Conservation (phyloP, 345 rosid species). For the Draba incana region DNA sequence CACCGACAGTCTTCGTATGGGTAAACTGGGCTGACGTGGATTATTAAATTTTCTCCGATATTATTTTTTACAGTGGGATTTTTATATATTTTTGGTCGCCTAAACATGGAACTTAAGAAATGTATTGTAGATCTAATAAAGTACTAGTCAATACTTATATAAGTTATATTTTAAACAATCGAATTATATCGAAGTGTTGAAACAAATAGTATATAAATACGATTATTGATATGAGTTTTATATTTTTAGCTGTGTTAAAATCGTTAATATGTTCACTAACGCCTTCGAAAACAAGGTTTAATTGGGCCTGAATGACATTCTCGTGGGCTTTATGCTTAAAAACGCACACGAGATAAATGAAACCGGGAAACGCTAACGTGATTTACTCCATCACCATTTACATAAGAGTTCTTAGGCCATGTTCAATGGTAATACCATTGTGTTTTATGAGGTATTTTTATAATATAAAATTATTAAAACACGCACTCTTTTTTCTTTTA, state of each 20-base stretch:
- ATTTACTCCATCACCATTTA: background rate
- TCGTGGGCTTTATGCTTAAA: background rate
- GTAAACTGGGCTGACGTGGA: slow-evolving; percentile 36
- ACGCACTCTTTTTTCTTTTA: too few relatives aligned
- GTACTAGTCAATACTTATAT: too few relatives aligned
- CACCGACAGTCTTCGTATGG: slow-evolving; percentile 44
- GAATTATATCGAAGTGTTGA: too few relatives aligned
- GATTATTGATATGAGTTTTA: background rate
- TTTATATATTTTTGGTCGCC: slow-evolving; percentile 13
- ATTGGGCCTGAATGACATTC: background rate
- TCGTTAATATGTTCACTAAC: background rate
- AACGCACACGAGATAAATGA: background rate
- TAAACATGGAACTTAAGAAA: background rate
- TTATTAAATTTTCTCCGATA: background rate
- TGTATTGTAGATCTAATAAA: slow-evolving; percentile 12
- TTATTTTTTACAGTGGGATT: background rate
- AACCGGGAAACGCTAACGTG: slow-evolving; percentile 25
- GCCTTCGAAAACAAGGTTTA: background rate
- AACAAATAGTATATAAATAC: too few relatives aligned
- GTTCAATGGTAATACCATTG: too few relatives aligned
- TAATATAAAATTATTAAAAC: too few relatives aligned
- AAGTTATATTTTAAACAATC: too few relatives aligned
- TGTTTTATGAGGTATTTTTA: too few relatives aligned
- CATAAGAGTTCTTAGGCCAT: slow-evolving; percentile 6
- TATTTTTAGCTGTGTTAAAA: background rate